Evolutionary conservation across 768 basidiomycete genomes (phyloP).

Genomic region (Trametes sanguinea): DNA sequence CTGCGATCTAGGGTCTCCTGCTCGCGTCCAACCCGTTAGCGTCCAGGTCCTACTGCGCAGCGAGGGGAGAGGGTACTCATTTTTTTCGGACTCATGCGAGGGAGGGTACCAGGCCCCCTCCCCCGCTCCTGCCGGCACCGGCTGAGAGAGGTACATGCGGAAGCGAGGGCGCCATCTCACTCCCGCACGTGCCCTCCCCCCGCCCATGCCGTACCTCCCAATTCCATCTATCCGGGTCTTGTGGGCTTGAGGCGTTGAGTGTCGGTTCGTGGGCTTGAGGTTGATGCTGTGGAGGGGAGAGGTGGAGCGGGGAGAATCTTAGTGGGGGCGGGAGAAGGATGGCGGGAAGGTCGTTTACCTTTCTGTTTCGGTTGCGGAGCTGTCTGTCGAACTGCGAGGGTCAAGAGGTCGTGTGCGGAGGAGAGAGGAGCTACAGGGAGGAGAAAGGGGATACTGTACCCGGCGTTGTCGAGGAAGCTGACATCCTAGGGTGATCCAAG

Average conservation of each 20-base stretch:
- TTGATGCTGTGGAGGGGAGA: neutral
- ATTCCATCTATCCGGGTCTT: neutral
- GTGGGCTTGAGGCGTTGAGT: neutral
- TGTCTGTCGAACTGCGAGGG: too few species aligned
- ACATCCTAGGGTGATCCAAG: conserved; percentile 7
- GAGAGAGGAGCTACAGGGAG: neutral
- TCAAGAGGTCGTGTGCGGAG: neutral
- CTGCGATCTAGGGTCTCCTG: neutral
- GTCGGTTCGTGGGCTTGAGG: neutral
- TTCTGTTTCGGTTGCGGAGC: too few species aligned
- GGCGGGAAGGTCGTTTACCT: too few species aligned
- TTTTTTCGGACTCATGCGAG: neutral
- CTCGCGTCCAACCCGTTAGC: neutral
- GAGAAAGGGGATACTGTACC: neutral
- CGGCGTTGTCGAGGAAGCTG: conserved; percentile 5
- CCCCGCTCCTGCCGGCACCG: conserved; percentile 1
- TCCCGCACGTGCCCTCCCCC: neutral
- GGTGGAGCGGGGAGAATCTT: too few species aligned
- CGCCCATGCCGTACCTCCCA: conserved; percentile 2
- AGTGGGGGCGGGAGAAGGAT: too few species aligned
- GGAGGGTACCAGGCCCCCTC: conserved; percentile 8
- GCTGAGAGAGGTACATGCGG: neutral
- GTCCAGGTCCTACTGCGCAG: neutral
- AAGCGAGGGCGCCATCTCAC: conserved; percentile 12
- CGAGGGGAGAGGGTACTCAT: neutral